A percentile compares a stretch with the other conserved stretches of the same genome.
phyloP scores from a whole-genome alignment of 2,329 filamentous ascomycete species.

The Ceratocystis destructans region DNA sequence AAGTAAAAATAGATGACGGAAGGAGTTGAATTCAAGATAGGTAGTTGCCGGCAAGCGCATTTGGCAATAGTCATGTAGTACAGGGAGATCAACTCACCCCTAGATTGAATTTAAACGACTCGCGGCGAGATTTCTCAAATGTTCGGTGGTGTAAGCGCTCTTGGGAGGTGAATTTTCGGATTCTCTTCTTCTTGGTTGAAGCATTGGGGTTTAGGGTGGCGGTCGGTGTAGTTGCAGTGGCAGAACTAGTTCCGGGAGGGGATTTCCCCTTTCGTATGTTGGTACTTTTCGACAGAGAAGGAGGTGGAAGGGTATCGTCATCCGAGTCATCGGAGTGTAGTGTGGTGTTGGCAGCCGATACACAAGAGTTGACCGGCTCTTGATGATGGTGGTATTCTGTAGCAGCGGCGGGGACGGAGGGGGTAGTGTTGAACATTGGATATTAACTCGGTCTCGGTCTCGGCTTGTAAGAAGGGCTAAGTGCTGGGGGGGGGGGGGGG shows the following conservation, averaged over 20 bases:
- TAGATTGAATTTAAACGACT: constrained; percentile 30
- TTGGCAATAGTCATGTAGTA: not conserved
- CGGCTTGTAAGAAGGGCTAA: not conserved
- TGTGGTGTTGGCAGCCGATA: not conserved
- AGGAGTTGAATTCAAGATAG: not conserved
- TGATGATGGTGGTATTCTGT: not conserved
- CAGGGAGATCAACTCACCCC: constrained; percentile 23
- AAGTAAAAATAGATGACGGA: not conserved
- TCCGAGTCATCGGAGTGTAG: not conserved
- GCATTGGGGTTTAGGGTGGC: not conserved
- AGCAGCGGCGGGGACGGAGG: not conserved
- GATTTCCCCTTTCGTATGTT: not conserved
- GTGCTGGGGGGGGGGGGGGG: no score
- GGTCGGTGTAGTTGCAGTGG: no score
- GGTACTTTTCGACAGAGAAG: not conserved
- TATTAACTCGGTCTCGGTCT: not conserved
- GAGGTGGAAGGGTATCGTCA: not conserved
- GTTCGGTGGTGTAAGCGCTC: constrained; percentile 30
- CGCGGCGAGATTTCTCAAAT: constrained; percentile 31
- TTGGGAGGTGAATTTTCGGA: constrained; percentile 30
- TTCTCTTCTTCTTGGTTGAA: constrained; percentile 25
- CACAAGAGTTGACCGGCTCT: constrained; percentile 1
- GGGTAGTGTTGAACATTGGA: not conserved
- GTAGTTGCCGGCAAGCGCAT: not conserved
- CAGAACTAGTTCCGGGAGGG: not conserved